Percentiles rank a stretch among this genome's conserved stretches.
Conservation (phyloP, 495 filamentous ascomycete genomes). For the Penicillium daleae region DNA sequence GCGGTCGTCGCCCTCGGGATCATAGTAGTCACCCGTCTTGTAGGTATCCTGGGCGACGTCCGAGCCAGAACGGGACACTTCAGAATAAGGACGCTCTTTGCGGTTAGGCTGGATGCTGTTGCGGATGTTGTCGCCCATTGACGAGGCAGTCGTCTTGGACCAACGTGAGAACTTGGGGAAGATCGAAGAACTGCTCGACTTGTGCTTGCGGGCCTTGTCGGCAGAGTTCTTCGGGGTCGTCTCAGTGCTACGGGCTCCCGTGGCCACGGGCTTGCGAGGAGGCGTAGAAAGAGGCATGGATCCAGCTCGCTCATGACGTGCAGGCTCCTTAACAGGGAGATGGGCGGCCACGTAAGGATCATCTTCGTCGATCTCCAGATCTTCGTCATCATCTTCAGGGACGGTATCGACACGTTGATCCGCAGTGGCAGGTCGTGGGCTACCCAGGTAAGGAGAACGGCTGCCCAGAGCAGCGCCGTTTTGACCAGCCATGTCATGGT, state of each 20-base stretch:
- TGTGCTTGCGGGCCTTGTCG: conserved; percentile 85
- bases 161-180: conserved; percentile 95
- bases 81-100: conserved; percentile 57
- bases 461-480: conserved; percentile 75
- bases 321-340: conserved; percentile 37
- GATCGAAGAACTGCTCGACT: conserved; percentile 84
- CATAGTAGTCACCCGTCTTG: conserved; percentile 62
- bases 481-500: conserved; percentile 83
- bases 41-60: conserved; percentile 61
- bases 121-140: conserved; percentile 59
- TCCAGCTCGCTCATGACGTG: conserved; percentile 55
- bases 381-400: conserved; percentile 75
- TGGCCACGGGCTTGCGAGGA: conserved; percentile 62
- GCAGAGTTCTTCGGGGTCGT: conserved; percentile 69
- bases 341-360: conserved; percentile 54
- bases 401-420: conserved; percentile 88
- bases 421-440: conserved; percentile 58
- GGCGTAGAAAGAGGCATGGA: conserved; percentile 74
- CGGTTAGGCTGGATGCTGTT: conserved; percentile 53
- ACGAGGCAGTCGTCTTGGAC: conserved; percentile 94
- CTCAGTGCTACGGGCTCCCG: conserved; percentile 66
- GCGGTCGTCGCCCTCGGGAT: conserved; percentile 70
- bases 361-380: conserved; percentile 56
- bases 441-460: conserved; percentile 77
- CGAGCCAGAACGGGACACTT: conserved; percentile 72